These are phyloP conservation scores for Erysiphe neolycopersici DNA, from an alignment of 2,329 filamentous ascomycete species.

Conservation along the genomic window DNA sequence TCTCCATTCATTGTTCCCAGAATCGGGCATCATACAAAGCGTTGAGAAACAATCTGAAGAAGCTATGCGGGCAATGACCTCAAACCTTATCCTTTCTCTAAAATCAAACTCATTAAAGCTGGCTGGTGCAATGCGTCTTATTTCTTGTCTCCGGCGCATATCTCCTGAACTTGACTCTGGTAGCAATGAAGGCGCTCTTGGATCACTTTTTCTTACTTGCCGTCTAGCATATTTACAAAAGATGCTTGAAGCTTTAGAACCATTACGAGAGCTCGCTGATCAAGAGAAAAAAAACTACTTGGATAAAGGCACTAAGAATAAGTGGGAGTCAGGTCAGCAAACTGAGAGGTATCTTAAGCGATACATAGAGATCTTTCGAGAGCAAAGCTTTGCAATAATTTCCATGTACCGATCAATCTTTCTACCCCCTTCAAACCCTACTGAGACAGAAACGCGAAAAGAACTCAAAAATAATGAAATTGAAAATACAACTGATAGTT, in stretches of 20 bases:
- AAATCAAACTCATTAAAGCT: conserved; percentile 60
- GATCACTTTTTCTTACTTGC: conserved; percentile 67
- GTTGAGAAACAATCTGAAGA: conserved; percentile 56
- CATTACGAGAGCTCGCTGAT: conserved; percentile 67
- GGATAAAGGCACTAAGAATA: conserved; percentile 3
- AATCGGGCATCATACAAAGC: conserved; percentile 46
- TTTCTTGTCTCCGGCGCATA: conserved; percentile 72
- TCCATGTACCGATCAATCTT: conserved; percentile 89
- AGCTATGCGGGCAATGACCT: conserved; percentile 70
- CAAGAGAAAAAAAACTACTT: conserved; percentile 39
- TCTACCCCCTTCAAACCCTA: conserved; percentile 18
- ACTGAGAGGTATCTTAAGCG: conserved; percentile 84
- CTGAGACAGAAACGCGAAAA: conserved; percentile 1
- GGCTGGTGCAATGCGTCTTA: conserved; percentile 66
- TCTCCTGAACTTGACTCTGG: conserved; percentile 45
- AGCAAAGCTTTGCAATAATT: conserved; percentile 88
- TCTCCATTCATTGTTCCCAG: conserved; percentile 55
- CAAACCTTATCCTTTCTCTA: conserved; percentile 54
- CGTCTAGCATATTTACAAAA: conserved; percentile 52
- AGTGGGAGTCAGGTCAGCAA: conserved; percentile 54
- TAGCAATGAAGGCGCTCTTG: conserved; percentile 36
- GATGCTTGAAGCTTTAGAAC: conserved; percentile 61
- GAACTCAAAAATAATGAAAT: conserved; percentile 2
- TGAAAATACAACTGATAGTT: conserved; percentile 11
- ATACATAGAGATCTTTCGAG: conserved; percentile 91